A percentile compares a stretch with the other conserved stretches of the same genome.
Evolutionary conservation across 352 stramenopile genomes (phyloP).

Genomic region (Aphanomyces invadans): DNA sequence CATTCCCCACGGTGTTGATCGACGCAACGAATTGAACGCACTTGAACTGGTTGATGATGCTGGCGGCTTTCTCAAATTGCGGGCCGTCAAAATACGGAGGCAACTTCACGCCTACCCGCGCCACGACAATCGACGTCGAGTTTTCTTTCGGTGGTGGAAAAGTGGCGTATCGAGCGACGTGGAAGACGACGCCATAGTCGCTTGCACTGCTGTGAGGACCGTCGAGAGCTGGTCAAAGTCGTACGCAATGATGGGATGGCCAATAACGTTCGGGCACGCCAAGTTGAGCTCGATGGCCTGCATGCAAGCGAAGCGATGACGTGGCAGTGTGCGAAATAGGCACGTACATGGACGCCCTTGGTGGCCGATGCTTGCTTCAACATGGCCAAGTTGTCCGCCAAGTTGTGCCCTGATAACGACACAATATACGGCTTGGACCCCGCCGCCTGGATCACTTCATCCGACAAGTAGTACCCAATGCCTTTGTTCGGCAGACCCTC

Average conservation of each 20-base stretch:
- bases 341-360: conserved; percentile 26
- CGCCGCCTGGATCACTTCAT: conserved; percentile 40
- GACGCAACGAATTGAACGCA: conserved; percentile 45
- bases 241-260: conserved; percentile 72
- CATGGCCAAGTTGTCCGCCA: conserved; percentile 66
- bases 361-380: conserved; percentile 26
- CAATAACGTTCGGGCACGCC: conserved; percentile 70
- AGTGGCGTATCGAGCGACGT: not conserved
- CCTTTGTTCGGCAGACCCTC: conserved; percentile 68
- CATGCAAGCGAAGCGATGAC: not conserved
- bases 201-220: conserved; percentile 35
- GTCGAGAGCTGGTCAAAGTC: conserved; percentile 65
- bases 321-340: not conserved
- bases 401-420: conserved; percentile 49
- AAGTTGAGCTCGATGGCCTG: conserved; percentile 58
- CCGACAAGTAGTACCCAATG: conserved; percentile 70
- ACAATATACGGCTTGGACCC: conserved; percentile 68
- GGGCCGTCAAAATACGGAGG: conserved; percentile 65
- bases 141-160: conserved; percentile 27
- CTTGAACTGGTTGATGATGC: conserved; percentile 51
- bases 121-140: not conserved
- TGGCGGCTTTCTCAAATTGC: conserved; percentile 47
- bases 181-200: not conserved
- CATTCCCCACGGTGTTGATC: conserved; percentile 76
- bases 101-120: conserved; percentile 61